Percentiles rank a stretch among this genome's conserved stretches.
These are phyloP conservation scores for Microbotryum intermedium DNA, from an alignment of 1,284 basidiomycete species.

Conservation along the genomic window DNA sequence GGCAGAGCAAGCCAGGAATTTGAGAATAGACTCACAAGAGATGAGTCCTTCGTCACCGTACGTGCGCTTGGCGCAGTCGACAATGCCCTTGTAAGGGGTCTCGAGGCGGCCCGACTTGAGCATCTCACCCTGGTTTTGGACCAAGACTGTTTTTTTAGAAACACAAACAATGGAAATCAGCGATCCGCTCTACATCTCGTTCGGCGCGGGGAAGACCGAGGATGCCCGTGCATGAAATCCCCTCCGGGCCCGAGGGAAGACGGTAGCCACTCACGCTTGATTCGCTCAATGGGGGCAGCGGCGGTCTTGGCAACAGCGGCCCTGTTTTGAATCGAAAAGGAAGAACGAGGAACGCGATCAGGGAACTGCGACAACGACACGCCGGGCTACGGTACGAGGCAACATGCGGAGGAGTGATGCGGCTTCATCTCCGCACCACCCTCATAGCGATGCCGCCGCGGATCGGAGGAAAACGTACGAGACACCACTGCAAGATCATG, in stretches of 20 bases:
- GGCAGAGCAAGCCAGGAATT: neutral
- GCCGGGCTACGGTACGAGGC: too few species aligned
- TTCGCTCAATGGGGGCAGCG: slow-evolving; percentile 97
- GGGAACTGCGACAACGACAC: too few species aligned
- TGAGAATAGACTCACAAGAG: slow-evolving; percentile 43
- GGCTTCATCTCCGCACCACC: too few species aligned
- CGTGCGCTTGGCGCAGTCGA: slow-evolving; percentile 78
- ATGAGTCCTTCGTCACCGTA: slow-evolving; percentile 84
- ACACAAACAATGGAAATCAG: slow-evolving; percentile 10
- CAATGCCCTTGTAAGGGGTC: slow-evolving; percentile 73
- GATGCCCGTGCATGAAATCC: neutral
- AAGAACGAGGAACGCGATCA: too few species aligned
- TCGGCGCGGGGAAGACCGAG: neutral
- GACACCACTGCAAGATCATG: too few species aligned
- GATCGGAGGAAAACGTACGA: too few species aligned
- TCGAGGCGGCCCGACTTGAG: slow-evolving; percentile 39
- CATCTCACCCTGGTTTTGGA: slow-evolving; percentile 75
- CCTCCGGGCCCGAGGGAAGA: neutral
- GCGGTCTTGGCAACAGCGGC: slow-evolving; percentile 89
- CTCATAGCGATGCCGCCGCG: too few species aligned
- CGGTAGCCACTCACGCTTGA: slow-evolving; percentile 50
- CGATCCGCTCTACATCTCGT: neutral
- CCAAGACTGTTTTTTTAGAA: slow-evolving; percentile 52
- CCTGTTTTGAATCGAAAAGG: slow-evolving; percentile 2
- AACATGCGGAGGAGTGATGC: too few species aligned